Base-by-base conservation (phyloP, 2,329 filamentous ascomycete genomes). In the Sodiomyces alkalinus region DNA sequence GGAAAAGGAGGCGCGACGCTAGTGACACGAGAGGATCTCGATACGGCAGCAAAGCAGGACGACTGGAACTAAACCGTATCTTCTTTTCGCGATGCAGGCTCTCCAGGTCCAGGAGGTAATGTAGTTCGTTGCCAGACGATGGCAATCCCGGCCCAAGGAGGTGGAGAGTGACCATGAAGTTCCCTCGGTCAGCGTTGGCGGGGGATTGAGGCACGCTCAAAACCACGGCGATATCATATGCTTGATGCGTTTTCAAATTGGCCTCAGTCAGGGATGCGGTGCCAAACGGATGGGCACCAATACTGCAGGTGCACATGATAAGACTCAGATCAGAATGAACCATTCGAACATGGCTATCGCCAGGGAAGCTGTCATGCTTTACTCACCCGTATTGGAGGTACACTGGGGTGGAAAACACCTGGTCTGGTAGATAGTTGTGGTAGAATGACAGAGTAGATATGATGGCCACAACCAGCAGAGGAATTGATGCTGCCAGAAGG, bases 151-250 rank as follows among this genome's bases (percentile, higher is more conserved):
- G 14, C 15, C 16, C 62, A 27, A 80, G 64, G 28, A 93, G 67
- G 34, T 73, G 68, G 11, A 93, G 57, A 26, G 80, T 76, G 12
- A 96, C 59, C 90, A 98, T 98, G 61, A 94, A 96, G 55, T 96
- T 96, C 17, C 90, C 90, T 10, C 69, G 68, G 3, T 67, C 68
- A 14, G 80, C 55, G 44, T 98, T 98, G 2, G 64, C 53, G 0
- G 72, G 74, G 3, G 82, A 90, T 22, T 77, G 74, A 12, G 90
- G 90, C 37, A 98, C 62, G 4, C 69, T 66, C 18, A 98, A 62
- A 14, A 71, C 62, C 2, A 96, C 62, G 5, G 68, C 64, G 22
- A 98, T 67, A 49, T 96, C 85, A 60, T 98, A 98, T 26, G 75
- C 66, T 49, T 94, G 87, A 26, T 70, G 63, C 12, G 71, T 60